These are phyloP conservation scores for Eragrostis tef DNA, from an alignment of 202 grass and related monocot genomes.

Conservation along the genomic window DNA sequence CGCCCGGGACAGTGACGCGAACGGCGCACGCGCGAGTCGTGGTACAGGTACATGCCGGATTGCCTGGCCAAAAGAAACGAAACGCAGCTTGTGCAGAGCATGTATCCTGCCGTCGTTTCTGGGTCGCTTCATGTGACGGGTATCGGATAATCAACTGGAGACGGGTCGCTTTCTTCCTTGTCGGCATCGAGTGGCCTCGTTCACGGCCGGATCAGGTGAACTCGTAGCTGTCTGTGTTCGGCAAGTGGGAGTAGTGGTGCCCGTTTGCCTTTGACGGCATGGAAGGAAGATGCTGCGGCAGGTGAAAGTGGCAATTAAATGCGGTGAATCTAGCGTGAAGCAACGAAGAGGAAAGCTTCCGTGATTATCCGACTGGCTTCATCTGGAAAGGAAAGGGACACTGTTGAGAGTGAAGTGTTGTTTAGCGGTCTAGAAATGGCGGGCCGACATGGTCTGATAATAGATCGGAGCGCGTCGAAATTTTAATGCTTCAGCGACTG, in stretches of 20 bases:
- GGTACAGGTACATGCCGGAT: background rate
- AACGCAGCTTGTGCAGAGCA: background rate
- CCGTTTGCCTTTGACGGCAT: background rate
- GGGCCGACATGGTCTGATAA: constrained; percentile 18
- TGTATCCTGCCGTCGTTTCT: background rate
- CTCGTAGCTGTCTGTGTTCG: background rate
- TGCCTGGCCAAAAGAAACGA: background rate
- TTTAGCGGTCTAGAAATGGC: constrained; percentile 12
- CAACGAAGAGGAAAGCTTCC: background rate
- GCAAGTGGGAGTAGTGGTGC: too few relatives aligned
- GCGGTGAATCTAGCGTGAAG: background rate
- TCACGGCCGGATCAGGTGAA: constrained; percentile 8
- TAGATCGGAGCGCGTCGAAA: background rate
- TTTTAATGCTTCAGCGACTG: background rate
- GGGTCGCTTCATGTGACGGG: background rate
- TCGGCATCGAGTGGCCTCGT: background rate
- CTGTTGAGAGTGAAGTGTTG: background rate
- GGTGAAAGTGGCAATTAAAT: background rate
- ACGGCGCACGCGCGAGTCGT: background rate
- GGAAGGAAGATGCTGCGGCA: background rate
- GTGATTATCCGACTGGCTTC: background rate
- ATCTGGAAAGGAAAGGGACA: background rate
- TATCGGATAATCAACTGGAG: background rate
- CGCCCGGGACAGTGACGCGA: constrained; percentile 13
- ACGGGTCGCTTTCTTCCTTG: constrained; percentile 19